Evolutionary conservation across 140 eudicot genomes (phyloP).

Genomic region (Bidens hawaiensis): DNA sequence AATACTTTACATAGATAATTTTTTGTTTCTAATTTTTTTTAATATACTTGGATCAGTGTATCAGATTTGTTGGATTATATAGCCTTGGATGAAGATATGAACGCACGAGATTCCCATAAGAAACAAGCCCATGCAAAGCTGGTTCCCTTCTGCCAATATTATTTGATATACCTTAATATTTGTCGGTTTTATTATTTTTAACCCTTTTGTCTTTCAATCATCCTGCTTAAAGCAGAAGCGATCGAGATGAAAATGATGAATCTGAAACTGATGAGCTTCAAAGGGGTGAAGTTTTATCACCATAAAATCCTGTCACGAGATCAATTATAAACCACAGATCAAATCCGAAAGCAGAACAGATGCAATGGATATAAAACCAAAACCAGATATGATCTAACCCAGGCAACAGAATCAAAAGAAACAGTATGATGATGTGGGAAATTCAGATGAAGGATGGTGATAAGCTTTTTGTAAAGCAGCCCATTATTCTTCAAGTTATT

Average conservation of each 20-base stretch:
- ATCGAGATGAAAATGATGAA: slow-evolving; percentile 49
- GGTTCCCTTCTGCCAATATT: slow-evolving; percentile 11
- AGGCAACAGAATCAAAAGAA: slow-evolving; percentile 21
- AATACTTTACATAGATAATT: too few relatives aligned
- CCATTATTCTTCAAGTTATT: slow-evolving; percentile 64
- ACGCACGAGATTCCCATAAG: slow-evolving; percentile 90
- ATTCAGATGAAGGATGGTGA: slow-evolving; percentile 97
- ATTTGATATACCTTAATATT: background rate
- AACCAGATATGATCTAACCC: slow-evolving; percentile 26
- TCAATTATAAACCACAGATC: slow-evolving; percentile 38
- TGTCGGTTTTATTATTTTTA: too few relatives aligned
- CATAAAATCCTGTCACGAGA: slow-evolving; percentile 41
- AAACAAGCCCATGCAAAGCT: slow-evolving; percentile 97
- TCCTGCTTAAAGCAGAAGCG: slow-evolving; percentile 65
- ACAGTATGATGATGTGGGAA: slow-evolving; percentile 37
- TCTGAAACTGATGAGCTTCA: slow-evolving; percentile 39
- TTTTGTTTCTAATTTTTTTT: too few relatives aligned
- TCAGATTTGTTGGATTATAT: slow-evolving; percentile 93
- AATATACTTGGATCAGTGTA: slow-evolving; percentile 55
- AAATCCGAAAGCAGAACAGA: slow-evolving; percentile 37
- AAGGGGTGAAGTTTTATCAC: slow-evolving; percentile 40
- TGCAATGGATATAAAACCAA: slow-evolving; percentile 24
- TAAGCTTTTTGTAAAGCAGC: slow-evolving; percentile 78
- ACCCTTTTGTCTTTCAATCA: slow-evolving; percentile 7
- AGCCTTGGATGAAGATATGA: slow-evolving; percentile 87